phyloP scores from a whole-genome alignment of 2,329 filamentous ascomycete genomes.

The Neonectria punicea region DNA sequence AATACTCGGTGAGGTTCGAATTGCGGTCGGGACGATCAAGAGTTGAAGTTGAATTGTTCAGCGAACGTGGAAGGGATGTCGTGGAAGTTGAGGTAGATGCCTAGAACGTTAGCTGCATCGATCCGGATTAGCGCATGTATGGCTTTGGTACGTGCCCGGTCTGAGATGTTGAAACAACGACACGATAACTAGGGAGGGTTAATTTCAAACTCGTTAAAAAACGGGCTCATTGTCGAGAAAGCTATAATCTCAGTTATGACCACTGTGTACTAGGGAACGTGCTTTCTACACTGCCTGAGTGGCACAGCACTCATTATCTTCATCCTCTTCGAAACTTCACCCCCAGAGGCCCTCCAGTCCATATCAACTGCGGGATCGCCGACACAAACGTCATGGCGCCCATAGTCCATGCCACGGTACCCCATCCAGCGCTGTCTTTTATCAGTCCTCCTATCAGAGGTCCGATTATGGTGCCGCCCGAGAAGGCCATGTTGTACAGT shows the following conservation, averaged over 20 bases:
- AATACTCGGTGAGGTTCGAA: not conserved
- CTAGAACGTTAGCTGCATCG: slow-evolving; percentile 21
- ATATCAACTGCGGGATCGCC: slow-evolving; percentile 41
- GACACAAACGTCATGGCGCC: slow-evolving; percentile 44
- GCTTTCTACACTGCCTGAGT: too few species aligned
- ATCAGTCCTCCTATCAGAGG: slow-evolving; percentile 50
- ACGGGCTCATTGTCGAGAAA: not conserved
- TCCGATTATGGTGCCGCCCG: slow-evolving; percentile 46
- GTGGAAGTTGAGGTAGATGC: slow-evolving; percentile 14
- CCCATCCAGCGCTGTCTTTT: slow-evolving; percentile 46
- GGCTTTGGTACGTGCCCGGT: not conserved
- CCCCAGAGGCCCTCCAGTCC: slow-evolving; percentile 44
- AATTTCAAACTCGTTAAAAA: not conserved
- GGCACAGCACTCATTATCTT: not conserved
- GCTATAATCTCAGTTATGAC: not conserved
- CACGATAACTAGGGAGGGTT: not conserved
- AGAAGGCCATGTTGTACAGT: slow-evolving; percentile 50
- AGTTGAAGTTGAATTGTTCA: not conserved
- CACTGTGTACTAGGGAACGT: too few species aligned
- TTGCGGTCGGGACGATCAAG: not conserved
- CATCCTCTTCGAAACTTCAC: slow-evolving; percentile 40
- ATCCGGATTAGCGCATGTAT: slow-evolving; percentile 34
- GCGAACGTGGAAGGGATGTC: slow-evolving; percentile 14
- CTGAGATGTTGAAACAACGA: not conserved
- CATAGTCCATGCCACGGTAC: slow-evolving; percentile 47